Conservation (phyloP, 495 filamentous ascomycete species). For the Barbatosphaeria neglecta region DNA sequence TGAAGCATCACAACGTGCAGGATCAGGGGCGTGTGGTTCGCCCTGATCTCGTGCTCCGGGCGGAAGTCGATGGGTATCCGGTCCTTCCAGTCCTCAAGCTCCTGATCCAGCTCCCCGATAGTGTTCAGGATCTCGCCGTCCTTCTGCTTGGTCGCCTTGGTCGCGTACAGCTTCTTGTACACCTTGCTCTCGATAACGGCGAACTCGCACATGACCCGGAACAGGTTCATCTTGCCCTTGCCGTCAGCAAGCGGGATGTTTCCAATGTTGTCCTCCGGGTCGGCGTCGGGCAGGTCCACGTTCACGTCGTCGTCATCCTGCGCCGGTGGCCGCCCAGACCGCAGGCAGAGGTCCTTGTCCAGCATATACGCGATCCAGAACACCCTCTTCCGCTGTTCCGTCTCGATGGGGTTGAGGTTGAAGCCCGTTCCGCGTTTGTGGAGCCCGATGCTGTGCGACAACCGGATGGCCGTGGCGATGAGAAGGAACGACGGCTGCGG, state of each 20-base stretch:
- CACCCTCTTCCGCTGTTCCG: conserved; percentile 89
- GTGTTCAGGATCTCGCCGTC: conserved; percentile 91
- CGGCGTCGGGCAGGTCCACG: conserved; percentile 84
- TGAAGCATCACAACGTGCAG: conserved; percentile 88
- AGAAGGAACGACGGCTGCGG: conserved; percentile 91
- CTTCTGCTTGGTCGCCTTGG: conserved; percentile 80
- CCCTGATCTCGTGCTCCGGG: conserved; percentile 89
- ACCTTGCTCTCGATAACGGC: conserved; percentile 86
- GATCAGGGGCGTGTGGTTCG: conserved; percentile 77
- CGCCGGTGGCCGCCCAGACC: conserved; percentile 82
- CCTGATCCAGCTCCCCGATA: conserved; percentile 87
- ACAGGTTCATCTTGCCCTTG: conserved; percentile 89
- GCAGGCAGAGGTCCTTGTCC: conserved; percentile 89
- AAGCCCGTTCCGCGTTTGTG: conserved; percentile 89
- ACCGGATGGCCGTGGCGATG: conserved; percentile 81
- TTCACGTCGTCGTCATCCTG: conserved; percentile 99
- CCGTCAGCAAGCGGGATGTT: conserved; percentile 84
- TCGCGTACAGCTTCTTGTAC: conserved; percentile 88
- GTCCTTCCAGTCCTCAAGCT: conserved; percentile 95
- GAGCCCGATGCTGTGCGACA: conserved; percentile 88
- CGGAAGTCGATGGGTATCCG: conserved; percentile 86
- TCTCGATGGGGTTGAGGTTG: conserved; percentile 78
- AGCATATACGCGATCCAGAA: conserved; percentile 98
- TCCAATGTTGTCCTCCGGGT: conserved; percentile 83
- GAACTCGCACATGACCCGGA: conserved; percentile 82